Evolutionary conservation across 225 moss, liverwort and hornwort species (phyloP).

Genomic region (Bryoerythrophyllum caledonicum): DNA sequence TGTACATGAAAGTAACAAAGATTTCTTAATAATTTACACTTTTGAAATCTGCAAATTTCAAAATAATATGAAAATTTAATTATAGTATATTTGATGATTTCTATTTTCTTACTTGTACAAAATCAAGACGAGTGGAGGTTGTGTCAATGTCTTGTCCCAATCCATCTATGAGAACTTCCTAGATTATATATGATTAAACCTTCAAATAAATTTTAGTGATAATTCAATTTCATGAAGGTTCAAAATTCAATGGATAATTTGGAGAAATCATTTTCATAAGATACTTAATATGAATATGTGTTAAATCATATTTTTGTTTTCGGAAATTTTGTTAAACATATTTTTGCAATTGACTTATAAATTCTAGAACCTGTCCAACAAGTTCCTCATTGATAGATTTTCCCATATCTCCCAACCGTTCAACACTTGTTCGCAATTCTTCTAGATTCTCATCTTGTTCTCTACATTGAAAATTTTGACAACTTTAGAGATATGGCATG

Average conservation of each 20-base stretch:
- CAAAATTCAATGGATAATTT: too few species aligned
- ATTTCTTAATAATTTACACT: too few species aligned
- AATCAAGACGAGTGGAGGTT: conserved; percentile 47
- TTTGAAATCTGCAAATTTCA: background rate
- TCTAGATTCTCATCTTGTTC: conserved; percentile 80
- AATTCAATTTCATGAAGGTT: accelerated
- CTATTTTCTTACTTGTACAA: conserved; percentile 55
- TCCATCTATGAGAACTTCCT: conserved; percentile 57
- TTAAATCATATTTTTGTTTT: too few species aligned
- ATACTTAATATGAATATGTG: too few species aligned
- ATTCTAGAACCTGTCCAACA: conserved; percentile 50
- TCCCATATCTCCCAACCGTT: conserved; percentile 65
- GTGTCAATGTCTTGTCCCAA: conserved; percentile 61
- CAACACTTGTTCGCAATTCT: conserved; percentile 55
- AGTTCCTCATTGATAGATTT: conserved; percentile 79
- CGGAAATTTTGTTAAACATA: too few species aligned
- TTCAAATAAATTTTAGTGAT: background rate
- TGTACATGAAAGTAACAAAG: background rate
- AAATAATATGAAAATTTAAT: background rate
- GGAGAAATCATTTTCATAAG: too few species aligned
- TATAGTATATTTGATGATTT: too few species aligned
- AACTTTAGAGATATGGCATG: too few species aligned
- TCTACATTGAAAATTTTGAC: conserved; percentile 6
- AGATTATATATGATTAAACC: background rate
- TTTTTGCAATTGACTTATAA: accelerated